A percentile compares a stretch with the other conserved stretches of the same genome.
These are phyloP conservation scores for Letharia columbiana DNA, from an alignment of 495 filamentous ascomycete genomes.

Conservation along the genomic window DNA sequence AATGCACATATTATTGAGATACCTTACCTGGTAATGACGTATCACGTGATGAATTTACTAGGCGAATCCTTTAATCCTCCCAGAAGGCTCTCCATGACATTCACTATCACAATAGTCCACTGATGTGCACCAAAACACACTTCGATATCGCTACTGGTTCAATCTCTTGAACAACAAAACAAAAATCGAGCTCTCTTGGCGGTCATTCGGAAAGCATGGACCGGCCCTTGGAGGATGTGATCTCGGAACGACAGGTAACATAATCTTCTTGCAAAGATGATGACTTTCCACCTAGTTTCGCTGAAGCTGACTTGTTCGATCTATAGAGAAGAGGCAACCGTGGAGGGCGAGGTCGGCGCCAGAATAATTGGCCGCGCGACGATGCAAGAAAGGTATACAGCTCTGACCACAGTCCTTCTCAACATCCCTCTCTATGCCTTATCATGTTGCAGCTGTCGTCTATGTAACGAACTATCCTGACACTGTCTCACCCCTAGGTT, in stretches of 20 bases:
- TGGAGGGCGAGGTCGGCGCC: slow-evolving; percentile 47
- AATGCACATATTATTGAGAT: neutral
- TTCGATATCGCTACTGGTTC: neutral
- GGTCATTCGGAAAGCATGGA: slow-evolving; percentile 49
- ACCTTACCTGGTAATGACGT: neutral
- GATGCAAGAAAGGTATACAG: slow-evolving; percentile 69
- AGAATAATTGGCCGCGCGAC: slow-evolving; percentile 56
- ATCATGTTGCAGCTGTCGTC: neutral
- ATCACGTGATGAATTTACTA: neutral
- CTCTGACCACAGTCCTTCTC: slow-evolving; percentile 2
- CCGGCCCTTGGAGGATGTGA: slow-evolving; percentile 76
- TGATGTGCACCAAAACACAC: neutral
- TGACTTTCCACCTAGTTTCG: neutral
- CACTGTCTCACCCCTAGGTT: slow-evolving; percentile 24
- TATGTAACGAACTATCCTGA: slow-evolving; percentile 9
- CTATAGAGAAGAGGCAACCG: slow-evolving; percentile 31
- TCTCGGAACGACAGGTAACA: slow-evolving; percentile 67
- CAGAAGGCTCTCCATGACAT: too few species aligned
- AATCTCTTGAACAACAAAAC: neutral
- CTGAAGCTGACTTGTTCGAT: slow-evolving; percentile 1
- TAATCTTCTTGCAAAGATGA: neutral
- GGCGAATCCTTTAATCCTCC: neutral
- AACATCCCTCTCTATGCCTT: slow-evolving; percentile 13
- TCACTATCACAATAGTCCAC: neutral
- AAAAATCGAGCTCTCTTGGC: neutral